phyloP scores from a whole-genome alignment of 176 grass and related monocot species.

The Juncus effusus region DNA sequence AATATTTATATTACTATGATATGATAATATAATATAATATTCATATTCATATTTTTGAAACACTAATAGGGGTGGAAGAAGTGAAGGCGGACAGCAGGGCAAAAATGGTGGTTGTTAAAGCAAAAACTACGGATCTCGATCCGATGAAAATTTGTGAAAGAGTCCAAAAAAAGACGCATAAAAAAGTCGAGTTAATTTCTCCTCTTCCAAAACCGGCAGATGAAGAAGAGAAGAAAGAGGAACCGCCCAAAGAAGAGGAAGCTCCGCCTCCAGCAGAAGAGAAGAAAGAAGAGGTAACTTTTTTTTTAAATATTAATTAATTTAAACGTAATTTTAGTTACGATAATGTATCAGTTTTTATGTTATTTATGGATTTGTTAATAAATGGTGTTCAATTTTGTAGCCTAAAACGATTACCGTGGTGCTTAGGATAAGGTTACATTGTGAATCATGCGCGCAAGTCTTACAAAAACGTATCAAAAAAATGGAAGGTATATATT shows the following conservation, averaged over 20 bases:
- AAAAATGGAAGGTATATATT: conserved; percentile 45
- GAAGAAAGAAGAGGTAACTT: conserved; percentile 55
- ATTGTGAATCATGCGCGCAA: conserved; percentile 47
- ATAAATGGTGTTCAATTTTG: conserved; percentile 1
- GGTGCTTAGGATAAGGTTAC: conserved; percentile 49
- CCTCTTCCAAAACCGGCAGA: conserved; percentile 38
- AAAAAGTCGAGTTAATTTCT: conserved; percentile 59
- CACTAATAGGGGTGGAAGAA: conserved; percentile 43
- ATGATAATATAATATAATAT: not conserved
- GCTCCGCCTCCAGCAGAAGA: conserved; percentile 36
- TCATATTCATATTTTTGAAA: not conserved
- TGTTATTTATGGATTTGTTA: not conserved
- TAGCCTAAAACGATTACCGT: conserved; percentile 45
- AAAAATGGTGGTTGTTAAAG: conserved; percentile 58
- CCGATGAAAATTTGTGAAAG: conserved; percentile 51
- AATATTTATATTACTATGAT: not conserved
- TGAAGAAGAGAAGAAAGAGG: conserved; percentile 61
- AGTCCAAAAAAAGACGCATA: conserved; percentile 60
- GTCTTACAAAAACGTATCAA: conserved; percentile 45
- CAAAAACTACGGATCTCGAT: conserved; percentile 26
- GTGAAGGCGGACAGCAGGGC: conserved; percentile 54
- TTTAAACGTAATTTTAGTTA: not conserved
- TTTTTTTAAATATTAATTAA: not conserved
- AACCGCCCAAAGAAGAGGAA: conserved; percentile 24
- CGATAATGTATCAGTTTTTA: not conserved